phyloP scores from a whole-genome alignment of 2,329 filamentous ascomycete species.

The Chlorencoelia australis region DNA sequence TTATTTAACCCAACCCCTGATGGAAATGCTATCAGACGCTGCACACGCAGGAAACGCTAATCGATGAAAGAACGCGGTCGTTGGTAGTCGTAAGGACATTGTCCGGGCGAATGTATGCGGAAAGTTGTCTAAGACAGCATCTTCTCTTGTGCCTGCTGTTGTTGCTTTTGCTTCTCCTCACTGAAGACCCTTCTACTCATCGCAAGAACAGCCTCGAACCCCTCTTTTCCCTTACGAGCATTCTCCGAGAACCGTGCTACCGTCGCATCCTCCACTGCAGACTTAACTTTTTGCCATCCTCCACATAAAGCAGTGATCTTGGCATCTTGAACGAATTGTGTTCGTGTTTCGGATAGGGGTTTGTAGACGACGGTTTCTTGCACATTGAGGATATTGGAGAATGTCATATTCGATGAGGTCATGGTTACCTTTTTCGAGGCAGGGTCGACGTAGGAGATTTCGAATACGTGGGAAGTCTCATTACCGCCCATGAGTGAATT shows the following conservation, averaged over 20 bases:
- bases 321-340: conserved; percentile 80
- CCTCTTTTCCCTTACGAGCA: conserved; percentile 78
- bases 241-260: conserved; percentile 88
- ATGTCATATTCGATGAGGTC: conserved; percentile 92
- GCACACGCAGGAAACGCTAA: conserved; percentile 3
- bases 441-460: conserved; percentile 91
- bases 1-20: conserved; percentile 4
- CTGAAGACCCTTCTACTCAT: conserved; percentile 89
- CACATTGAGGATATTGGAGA: conserved; percentile 79
- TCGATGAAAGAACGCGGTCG: background rate
- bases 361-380: conserved; percentile 87
- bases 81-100: conserved; percentile 2
- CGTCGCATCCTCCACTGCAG: conserved; percentile 86
- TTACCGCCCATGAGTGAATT: conserved; percentile 67
- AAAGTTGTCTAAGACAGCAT: conserved; percentile 1
- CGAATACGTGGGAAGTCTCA: conserved; percentile 82
- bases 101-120: background rate
- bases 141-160: conserved; percentile 16
- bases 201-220: conserved; percentile 87
- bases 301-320: conserved; percentile 90
- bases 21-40: background rate
- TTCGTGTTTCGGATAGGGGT: conserved; percentile 49
- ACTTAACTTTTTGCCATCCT: conserved; percentile 95
- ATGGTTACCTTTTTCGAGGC: conserved; percentile 79
- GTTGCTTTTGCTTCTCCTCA: conserved; percentile 64